Evolutionary conservation across 1,284 basidiomycete species (phyloP).

Genomic region (Heterobasidion parviporum): DNA sequence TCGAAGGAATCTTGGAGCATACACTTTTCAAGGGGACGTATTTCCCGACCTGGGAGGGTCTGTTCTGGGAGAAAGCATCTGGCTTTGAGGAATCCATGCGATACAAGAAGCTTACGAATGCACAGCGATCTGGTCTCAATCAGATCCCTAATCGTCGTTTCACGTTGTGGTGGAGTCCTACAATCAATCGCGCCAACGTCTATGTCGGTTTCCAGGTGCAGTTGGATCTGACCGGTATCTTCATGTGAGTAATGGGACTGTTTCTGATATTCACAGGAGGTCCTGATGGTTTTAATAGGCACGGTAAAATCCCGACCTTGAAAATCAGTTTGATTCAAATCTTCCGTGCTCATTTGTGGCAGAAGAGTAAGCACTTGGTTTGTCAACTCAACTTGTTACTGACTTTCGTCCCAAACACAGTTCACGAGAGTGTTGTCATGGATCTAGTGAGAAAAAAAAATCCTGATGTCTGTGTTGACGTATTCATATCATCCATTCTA

Average conservation of each 20-base stretch:
- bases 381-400: conserved; percentile 1
- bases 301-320: conserved; percentile 96
- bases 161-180: conserved; percentile 99
- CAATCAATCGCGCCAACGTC: conserved; percentile 97
- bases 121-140: conserved; percentile 92
- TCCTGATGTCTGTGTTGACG: background rate
- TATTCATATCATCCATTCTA: conserved; percentile 16
- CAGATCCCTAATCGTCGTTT: conserved; percentile 99
- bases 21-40: conserved; percentile 97
- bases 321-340: conserved; percentile 99
- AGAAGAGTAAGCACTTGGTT: conserved; percentile 65
- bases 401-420: conserved; percentile 25
- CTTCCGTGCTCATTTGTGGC: conserved; percentile 99
- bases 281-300: conserved; percentile 45
- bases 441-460: conserved; percentile 60
- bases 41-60: conserved; percentile 88
- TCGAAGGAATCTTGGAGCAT: conserved; percentile 96
- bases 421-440: conserved; percentile 92
- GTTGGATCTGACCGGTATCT: conserved; percentile 91
- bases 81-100: conserved; percentile 97
- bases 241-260: conserved; percentile 47
- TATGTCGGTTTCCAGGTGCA: conserved; percentile 99
- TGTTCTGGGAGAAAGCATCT: conserved; percentile 96
- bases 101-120: conserved; percentile 94
- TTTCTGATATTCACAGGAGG: conserved; percentile 1